These are phyloP conservation scores for Vitis hybrid DNA, from an alignment of 177 flowering plant genomes.

Conservation along the genomic window DNA sequence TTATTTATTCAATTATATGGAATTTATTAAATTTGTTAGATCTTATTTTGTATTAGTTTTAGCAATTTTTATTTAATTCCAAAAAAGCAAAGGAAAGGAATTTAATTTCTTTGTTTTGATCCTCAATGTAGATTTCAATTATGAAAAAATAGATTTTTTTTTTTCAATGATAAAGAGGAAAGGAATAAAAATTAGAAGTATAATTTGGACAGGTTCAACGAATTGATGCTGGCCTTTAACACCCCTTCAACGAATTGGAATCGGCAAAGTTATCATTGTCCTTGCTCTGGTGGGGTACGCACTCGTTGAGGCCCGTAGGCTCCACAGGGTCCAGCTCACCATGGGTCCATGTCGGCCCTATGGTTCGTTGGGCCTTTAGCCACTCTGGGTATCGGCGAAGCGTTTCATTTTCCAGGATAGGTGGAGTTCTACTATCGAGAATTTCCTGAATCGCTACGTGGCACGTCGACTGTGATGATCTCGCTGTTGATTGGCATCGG, in stretches of 20 bases:
- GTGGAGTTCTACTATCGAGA: constrained; percentile 21
- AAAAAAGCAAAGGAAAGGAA: too few species aligned
- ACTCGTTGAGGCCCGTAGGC: constrained; percentile 30
- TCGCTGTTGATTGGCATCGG: constrained; percentile 24
- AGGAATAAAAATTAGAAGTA: too few species aligned
- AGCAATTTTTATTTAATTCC: too few species aligned
- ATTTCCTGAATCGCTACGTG: constrained; percentile 29
- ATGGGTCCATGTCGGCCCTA: constrained; percentile 27
- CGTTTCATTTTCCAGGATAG: constrained; percentile 42
- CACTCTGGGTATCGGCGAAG: constrained; percentile 37
- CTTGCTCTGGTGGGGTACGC: constrained; percentile 28
- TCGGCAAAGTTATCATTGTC: constrained; percentile 28
- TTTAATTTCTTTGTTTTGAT: too few species aligned
- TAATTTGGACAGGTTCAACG: too few species aligned
- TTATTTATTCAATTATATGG: too few species aligned
- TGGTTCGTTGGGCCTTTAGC: constrained; percentile 34
- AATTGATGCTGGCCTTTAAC: not conserved
- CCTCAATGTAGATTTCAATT: too few species aligned
- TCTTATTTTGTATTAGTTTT: too few species aligned
- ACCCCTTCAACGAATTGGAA: constrained; percentile 26
- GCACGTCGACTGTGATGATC: constrained; percentile 38
- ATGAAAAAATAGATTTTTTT: too few species aligned
- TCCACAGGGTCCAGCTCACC: not conserved
- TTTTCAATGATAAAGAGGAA: too few species aligned
- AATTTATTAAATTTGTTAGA: too few species aligned